Conservation (phyloP, 2,329 filamentous ascomycete genomes). For the Orbilia javanica region DNA sequence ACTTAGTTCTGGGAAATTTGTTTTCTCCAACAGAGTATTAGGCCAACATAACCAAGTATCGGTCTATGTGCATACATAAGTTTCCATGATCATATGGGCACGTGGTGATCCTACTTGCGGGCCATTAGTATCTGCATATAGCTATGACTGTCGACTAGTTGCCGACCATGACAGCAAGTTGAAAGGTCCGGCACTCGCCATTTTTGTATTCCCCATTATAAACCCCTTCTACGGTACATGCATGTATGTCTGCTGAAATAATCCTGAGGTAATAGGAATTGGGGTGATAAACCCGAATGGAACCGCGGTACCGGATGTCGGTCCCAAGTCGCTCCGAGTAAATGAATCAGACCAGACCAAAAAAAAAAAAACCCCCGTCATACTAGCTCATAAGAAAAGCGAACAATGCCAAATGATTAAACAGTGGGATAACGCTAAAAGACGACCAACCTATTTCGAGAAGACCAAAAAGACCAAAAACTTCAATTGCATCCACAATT, state of each 20-base stretch:
- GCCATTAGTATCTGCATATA: not conserved
- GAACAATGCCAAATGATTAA: not conserved
- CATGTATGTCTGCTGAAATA: not conserved
- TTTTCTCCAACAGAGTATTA: no score
- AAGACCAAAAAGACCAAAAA: not conserved
- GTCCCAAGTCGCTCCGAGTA: not conserved
- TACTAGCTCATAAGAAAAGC: not conserved
- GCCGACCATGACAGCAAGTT: not conserved
- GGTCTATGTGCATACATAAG: no score
- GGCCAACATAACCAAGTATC: not conserved
- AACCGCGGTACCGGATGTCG: slow-evolving; percentile 5
- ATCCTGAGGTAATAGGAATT: not conserved
- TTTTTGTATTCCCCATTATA: not conserved
- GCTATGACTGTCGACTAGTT: not conserved
- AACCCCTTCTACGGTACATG: not conserved
- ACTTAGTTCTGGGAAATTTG: no score
- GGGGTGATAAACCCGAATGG: not conserved
- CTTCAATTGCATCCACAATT: slow-evolving; percentile 40
- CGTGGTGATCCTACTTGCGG: not conserved
- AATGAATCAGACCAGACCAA: no score
- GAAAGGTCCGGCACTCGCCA: not conserved
- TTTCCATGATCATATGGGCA: no score
- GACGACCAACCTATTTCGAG: not conserved
- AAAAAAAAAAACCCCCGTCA: not conserved
- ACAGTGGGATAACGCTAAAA: not conserved